phyloP scores from a whole-genome alignment of 805 yeast species.

The Candida chauliodis region DNA sequence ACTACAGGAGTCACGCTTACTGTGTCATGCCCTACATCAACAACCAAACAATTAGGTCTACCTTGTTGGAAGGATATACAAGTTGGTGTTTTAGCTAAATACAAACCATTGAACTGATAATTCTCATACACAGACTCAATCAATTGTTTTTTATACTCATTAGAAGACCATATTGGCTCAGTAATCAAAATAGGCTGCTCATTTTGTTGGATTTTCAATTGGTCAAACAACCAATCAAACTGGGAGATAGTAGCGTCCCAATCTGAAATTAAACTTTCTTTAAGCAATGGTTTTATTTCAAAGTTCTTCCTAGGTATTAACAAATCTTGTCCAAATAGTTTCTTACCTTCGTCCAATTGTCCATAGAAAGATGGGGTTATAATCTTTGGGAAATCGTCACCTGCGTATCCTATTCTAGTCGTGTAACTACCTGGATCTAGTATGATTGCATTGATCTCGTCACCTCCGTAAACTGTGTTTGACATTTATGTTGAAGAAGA shows the following conservation, averaged over 20 bases:
- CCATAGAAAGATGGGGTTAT: constrained; percentile 67
- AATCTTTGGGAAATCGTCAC: constrained; percentile 81
- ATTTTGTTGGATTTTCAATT: constrained; percentile 48
- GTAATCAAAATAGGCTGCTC: constrained; percentile 80
- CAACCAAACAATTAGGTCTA: constrained; percentile 80
- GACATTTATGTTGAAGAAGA: constrained; percentile 17
- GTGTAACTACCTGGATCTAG: constrained; percentile 85
- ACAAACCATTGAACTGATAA: constrained; percentile 74
- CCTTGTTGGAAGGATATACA: constrained; percentile 88
- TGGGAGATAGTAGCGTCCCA: constrained; percentile 86
- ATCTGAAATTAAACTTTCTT: constrained; percentile 63
- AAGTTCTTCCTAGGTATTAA: constrained; percentile 48
- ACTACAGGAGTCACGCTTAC: constrained; percentile 76
- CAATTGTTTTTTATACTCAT: constrained; percentile 60
- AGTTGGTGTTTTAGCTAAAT: constrained; percentile 77
- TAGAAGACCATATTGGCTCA: constrained; percentile 83
- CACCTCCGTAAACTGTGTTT: constrained; percentile 39
- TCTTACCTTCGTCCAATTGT: constrained; percentile 11
- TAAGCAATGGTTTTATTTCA: constrained; percentile 55
- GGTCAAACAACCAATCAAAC: constrained; percentile 55
- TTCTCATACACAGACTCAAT: constrained; percentile 70
- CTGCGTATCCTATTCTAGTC: constrained; percentile 88
- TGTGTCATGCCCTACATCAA: constrained; percentile 80
- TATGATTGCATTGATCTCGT: constrained; percentile 88
- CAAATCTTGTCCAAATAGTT: constrained; percentile 40